Conservation (phyloP, 2,329 filamentous ascomycete genomes). For the Fusarium buxicola region DNA sequence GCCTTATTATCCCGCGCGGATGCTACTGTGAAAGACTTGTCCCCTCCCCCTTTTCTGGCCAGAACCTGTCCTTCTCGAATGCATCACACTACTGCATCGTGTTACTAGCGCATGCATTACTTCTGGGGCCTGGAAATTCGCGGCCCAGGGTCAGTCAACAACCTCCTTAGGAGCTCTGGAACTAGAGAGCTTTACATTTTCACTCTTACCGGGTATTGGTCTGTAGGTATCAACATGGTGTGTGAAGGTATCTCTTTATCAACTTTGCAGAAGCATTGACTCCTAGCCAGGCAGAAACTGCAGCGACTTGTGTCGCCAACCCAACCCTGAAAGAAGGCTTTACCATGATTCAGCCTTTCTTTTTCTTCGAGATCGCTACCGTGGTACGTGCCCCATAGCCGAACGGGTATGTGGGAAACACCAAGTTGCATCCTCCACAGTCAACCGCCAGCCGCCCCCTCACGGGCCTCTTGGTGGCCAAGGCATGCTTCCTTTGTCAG, state of each 20-base stretch:
- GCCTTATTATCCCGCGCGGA: not conserved
- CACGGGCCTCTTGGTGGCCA: constrained; percentile 42
- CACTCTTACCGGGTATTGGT: not conserved
- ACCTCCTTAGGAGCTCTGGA: constrained; percentile 7
- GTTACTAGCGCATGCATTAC: constrained; percentile 38
- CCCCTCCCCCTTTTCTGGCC: constrained; percentile 35
- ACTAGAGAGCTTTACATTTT: not conserved
- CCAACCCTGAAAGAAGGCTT: not conserved
- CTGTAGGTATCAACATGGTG: not conserved
- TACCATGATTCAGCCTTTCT: constrained; percentile 30
- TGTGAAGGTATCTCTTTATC: not conserved
- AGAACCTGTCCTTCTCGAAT: constrained; percentile 21
- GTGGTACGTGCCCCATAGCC: constrained; percentile 28
- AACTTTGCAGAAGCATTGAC: not conserved
- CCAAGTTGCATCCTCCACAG: constrained; percentile 39
- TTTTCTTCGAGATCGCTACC: constrained; percentile 24
- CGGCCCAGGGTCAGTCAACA: constrained; percentile 32
- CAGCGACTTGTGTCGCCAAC: not conserved
- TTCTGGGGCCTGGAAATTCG: constrained; percentile 31
- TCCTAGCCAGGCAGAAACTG: not conserved
- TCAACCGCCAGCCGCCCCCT: constrained; percentile 25
- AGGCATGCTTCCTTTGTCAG: constrained; percentile 37
- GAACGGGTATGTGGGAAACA: constrained; percentile 31
- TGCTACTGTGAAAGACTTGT: constrained; percentile 22
- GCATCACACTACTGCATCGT: constrained; percentile 44